These are phyloP conservation scores for Protomyces inouyei DNA, from an alignment of 1,139 yeast species.

Conservation along the genomic window DNA sequence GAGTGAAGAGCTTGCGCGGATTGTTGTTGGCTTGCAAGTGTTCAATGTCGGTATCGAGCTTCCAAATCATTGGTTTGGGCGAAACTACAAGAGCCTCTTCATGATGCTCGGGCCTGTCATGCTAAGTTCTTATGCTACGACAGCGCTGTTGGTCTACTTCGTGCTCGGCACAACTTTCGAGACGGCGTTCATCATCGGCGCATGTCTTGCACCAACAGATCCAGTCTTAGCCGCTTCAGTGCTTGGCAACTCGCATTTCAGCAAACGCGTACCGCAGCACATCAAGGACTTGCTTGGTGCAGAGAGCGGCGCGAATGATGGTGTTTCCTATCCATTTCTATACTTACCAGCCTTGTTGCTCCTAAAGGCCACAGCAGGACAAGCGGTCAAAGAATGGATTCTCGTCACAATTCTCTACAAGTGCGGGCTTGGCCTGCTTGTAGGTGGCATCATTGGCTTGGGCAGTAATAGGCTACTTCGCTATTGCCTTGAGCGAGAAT, in stretches of 20 bases:
- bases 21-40: slow-evolving; percentile 20
- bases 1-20: slow-evolving; percentile 21
- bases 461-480: slow-evolving; percentile 1
- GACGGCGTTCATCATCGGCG: slow-evolving; percentile 18
- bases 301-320: slow-evolving; percentile 25
- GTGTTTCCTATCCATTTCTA: slow-evolving; percentile 23
- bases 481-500: background rate
- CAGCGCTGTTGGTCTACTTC: slow-evolving; percentile 12
- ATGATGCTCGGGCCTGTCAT: slow-evolving; percentile 24
- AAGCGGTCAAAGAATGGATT: slow-evolving; percentile 15
- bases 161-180: slow-evolving; percentile 8
- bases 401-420: slow-evolving; percentile 22
- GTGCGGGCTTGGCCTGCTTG: slow-evolving; percentile 1
- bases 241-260: slow-evolving; percentile 21
- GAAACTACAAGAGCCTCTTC: slow-evolving; percentile 12
- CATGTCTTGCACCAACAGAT: slow-evolving; percentile 23
- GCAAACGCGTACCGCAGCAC: slow-evolving; percentile 12
- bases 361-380: slow-evolving; percentile 11
- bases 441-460: slow-evolving; percentile 15
- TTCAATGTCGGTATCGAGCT: slow-evolving; percentile 20
- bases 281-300: slow-evolving; percentile 15
- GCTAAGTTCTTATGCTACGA: slow-evolving; percentile 10
- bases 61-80: slow-evolving; percentile 15
- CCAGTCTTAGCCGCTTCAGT: slow-evolving; percentile 23
- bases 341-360: slow-evolving; percentile 14